Conservation (phyloP, 1,284 basidiomycete species). For the Cerrena zonata region DNA sequence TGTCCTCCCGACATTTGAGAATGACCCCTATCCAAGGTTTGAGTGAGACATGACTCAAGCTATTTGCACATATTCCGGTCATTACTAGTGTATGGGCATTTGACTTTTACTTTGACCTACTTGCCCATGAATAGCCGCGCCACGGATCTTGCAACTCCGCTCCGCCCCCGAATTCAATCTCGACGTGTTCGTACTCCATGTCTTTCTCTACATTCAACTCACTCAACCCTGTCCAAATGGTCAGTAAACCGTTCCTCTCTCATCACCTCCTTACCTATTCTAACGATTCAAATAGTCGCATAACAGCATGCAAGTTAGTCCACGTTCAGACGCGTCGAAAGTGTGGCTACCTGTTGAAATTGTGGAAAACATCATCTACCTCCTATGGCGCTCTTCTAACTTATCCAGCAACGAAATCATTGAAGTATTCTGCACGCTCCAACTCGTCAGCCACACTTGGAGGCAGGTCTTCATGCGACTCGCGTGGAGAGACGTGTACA, state of each 20-base stretch:
- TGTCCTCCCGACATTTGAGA: no score
- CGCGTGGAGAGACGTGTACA: slow-evolving; percentile 29
- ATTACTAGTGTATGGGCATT: no score
- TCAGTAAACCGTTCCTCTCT: neutral
- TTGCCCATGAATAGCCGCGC: no score
- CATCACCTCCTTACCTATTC: neutral
- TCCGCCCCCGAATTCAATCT: no score
- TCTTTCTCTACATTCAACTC: no score
- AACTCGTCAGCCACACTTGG: slow-evolving; percentile 28
- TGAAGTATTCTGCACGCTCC: slow-evolving; percentile 26
- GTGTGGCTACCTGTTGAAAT: slow-evolving; percentile 32
- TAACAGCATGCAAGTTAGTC: neutral
- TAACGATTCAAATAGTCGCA: neutral
- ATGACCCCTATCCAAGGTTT: no score
- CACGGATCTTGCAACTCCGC: no score
- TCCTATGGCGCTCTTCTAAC: slow-evolving; percentile 27
- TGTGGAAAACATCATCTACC: slow-evolving; percentile 29
- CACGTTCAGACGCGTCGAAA: slow-evolving; percentile 1
- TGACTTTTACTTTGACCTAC: no score
- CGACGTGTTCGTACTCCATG: no score
- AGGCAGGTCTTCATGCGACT: slow-evolving; percentile 26
- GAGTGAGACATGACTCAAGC: no score
- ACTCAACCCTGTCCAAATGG: neutral
- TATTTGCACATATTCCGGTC: no score
- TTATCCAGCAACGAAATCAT: slow-evolving; percentile 28